Conservation (phyloP, 352 stramenopile species). For the Blastocystis sp. region DNA sequence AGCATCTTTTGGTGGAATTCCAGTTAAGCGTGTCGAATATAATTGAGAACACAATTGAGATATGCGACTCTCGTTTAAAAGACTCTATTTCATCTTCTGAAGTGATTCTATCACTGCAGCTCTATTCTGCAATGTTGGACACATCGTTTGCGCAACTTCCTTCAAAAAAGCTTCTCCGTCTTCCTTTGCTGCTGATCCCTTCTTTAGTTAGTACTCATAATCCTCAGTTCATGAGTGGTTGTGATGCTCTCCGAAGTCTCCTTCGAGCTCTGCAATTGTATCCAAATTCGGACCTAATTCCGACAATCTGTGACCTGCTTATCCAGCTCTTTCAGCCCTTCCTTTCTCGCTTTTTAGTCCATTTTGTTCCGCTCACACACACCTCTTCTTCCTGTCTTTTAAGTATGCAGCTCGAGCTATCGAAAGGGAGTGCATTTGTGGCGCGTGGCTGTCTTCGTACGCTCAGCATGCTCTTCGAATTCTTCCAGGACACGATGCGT, state of each 20-base stretch:
- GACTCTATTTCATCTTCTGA: not conserved
- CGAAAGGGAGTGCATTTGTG: not conserved
- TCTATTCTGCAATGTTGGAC: not conserved
- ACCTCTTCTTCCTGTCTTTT: not conserved
- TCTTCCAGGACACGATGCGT: not conserved
- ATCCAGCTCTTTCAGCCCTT: not conserved
- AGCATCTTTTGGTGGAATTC: not conserved
- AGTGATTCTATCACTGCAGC: not conserved
- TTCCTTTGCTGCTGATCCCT: not conserved
- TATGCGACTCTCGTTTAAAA: not conserved
- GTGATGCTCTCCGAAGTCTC: not conserved
- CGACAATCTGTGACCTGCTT: not conserved
- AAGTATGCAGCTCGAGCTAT: not conserved
- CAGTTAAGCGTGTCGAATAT: not conserved
- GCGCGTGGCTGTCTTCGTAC: not conserved
- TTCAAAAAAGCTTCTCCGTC: not conserved
- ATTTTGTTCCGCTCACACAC: not conserved
- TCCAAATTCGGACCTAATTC: not conserved
- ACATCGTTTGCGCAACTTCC: not conserved
- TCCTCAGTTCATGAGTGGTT: not conserved
- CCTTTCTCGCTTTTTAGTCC: not conserved
- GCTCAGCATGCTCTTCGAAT: not conserved
- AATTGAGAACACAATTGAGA: not conserved
- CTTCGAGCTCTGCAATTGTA: not conserved
- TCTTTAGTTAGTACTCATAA: not conserved